Conservation (phyloP, 208 protist species). For the Trichomonas vaginalis region DNA sequence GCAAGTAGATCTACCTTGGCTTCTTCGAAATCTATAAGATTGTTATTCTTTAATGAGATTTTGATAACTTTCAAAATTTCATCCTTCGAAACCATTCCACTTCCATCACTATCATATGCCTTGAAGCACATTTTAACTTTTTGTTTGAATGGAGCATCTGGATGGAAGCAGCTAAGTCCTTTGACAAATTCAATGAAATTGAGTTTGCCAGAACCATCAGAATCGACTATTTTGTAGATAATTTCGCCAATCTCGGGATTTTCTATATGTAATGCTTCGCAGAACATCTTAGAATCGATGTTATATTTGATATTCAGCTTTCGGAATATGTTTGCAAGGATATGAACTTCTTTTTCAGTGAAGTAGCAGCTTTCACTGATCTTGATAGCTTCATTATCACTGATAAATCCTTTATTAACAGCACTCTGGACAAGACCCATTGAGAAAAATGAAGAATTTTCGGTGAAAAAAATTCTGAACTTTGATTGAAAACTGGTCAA, state of each 20-base stretch:
- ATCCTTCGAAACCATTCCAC: background rate
- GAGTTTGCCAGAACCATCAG: background rate
- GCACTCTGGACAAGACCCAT: background rate
- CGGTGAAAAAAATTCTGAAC: too few relatives aligned
- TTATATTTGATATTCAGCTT: background rate
- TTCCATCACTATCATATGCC: conserved; percentile 10
- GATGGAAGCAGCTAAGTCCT: background rate
- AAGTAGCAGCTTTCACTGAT: background rate
- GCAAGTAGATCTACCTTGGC: background rate
- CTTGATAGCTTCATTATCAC: background rate
- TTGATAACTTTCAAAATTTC: background rate
- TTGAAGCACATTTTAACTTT: background rate
- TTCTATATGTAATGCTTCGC: background rate
- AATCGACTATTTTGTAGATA: background rate
- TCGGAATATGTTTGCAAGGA: background rate
- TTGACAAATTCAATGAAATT: background rate
- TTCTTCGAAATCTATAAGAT: background rate
- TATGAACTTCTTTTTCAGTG: background rate
- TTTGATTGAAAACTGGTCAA: too few relatives aligned
- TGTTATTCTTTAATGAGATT: background rate
- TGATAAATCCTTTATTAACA: background rate
- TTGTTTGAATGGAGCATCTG: background rate
- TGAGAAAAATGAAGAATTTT: too few relatives aligned
- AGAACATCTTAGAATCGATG: background rate
- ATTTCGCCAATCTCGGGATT: background rate